Evolutionary conservation across 2,329 filamentous ascomycete species (phyloP), one percentile per base, ranked within the genome.

Genomic region (Bretziella fagacearum): DNA sequence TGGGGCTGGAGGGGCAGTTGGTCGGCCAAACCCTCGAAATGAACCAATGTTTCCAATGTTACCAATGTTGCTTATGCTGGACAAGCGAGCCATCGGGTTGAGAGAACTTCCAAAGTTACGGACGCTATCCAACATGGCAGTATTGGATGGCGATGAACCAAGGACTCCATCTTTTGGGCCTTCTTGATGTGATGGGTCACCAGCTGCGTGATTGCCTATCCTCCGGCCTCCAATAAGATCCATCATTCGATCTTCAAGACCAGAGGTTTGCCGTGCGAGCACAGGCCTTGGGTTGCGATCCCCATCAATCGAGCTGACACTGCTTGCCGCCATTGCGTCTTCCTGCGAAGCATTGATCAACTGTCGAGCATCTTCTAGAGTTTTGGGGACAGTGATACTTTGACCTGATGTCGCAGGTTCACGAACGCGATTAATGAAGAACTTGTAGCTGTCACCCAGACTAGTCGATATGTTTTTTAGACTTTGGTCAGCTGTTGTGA

Each of bases 381-480:
- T 98, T 56, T 84, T 89, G 1, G 91, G 91, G 0, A 93, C 70
- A 5, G 76, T 63, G 2, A 77, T 70, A 13, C 71, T 65, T 20
- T 63, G 60, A 23, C 58, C 57, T 6, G 61, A 57, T 10, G n/a
- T 26, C 37, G 62, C 61, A 10, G 57, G 55, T 59, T 94, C 86
- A 52, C 82, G 84, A 17, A 95, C 69, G 54, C 86, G 84, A 13
- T 89, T 89, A 47, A 98, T 77, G 20, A 98, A 66, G 59, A 96
- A 93, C 51, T 86, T 91, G 64, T 95, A 93, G 59, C 86, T 95
- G 56, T 84, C 86, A 51, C 89, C 87, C 3, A 96, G 67, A 41
- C 85, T 93, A 57, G 74, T 87, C 52, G 89, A 84, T 54, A 98
- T 94, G 29, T 79, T 93, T 58, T 95, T 93, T 53, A 96, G 69